Percentiles rank a stretch among this genome's conserved stretches.
Conservation (phyloP, 1,284 basidiomycete genomes). For the Blastosporella zonata region DNA sequence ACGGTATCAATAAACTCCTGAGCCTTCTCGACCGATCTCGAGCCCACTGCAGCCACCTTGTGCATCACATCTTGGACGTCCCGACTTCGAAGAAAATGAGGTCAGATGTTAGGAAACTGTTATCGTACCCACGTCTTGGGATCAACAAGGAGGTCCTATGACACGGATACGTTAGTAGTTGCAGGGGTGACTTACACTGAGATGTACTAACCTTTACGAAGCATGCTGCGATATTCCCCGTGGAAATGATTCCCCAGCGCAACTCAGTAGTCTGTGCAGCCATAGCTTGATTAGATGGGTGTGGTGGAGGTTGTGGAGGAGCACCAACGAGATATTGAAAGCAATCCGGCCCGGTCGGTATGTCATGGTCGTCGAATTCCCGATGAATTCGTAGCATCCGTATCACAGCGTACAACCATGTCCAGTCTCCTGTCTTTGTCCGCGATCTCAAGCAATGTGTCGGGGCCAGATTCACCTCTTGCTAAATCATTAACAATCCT, state of each 20-base stretch:
- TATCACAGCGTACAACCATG: too few relatives aligned
- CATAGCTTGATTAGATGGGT: constrained; percentile 18
- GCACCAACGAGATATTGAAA: neutral
- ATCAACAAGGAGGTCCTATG: constrained; percentile 42
- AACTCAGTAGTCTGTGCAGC: constrained; percentile 26
- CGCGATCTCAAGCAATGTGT: constrained; percentile 27
- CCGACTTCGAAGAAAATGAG: constrained; percentile 44
- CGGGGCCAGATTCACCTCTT: constrained; percentile 34
- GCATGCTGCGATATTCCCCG: constrained; percentile 36
- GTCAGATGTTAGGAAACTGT: neutral
- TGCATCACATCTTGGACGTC: constrained; percentile 73
- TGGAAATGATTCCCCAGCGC: constrained; percentile 46
- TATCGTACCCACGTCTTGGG: constrained; percentile 37
- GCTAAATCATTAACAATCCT: constrained; percentile 49
- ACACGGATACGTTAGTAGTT: neutral
- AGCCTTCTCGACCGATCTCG: constrained; percentile 69
- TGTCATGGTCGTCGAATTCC: neutral
- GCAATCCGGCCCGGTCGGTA: constrained; percentile 13
- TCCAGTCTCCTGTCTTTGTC: constrained; percentile 33
- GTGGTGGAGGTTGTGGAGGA: constrained; percentile 1
- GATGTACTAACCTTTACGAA: constrained; percentile 36
- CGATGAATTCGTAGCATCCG: too few relatives aligned
- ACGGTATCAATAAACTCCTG: constrained; percentile 63
- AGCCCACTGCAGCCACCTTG: constrained; percentile 78
- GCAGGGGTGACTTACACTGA: neutral